Conservation (phyloP, 1,284 basidiomycete genomes). For the Irpex lacteus region DNA sequence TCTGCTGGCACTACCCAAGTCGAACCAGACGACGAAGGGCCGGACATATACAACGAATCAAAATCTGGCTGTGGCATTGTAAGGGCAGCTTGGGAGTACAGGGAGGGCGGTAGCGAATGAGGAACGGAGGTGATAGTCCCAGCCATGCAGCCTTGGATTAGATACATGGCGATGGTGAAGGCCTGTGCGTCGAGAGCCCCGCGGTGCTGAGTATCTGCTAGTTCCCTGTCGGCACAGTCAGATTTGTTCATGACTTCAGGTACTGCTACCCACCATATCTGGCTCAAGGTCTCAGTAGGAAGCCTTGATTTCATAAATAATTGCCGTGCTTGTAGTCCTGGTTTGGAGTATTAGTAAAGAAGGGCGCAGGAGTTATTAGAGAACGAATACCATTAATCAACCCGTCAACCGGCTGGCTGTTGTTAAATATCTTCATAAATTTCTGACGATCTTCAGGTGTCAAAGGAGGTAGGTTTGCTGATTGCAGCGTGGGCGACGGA, state of each 20-base stretch:
- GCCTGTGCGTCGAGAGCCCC: conserved; percentile 88
- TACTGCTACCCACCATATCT: conserved; percentile 76
- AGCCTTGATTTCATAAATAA: conserved; percentile 93
- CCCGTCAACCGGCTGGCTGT: conserved; percentile 69
- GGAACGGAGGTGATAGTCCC: conserved; percentile 76
- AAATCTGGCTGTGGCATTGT: not conserved
- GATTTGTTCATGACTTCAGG: not conserved
- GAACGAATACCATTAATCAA: conserved; percentile 64
- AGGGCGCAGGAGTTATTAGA: not conserved
- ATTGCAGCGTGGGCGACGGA: not conserved
- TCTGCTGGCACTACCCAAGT: conserved; percentile 21
- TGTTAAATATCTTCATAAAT: conserved; percentile 77
- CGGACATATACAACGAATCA: conserved; percentile 1
- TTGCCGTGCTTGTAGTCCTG: conserved; percentile 85
- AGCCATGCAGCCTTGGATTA: conserved; percentile 91
- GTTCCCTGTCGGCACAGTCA: conserved; percentile 54
- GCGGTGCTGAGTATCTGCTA: conserved; percentile 92
- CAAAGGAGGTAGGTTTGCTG: conserved; percentile 47
- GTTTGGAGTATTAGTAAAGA: not conserved
- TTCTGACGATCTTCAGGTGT: conserved; percentile 78
- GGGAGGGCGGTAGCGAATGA: conserved; percentile 70
- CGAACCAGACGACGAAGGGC: not conserved
- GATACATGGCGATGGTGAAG: conserved; percentile 95
- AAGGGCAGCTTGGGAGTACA: conserved; percentile 79
- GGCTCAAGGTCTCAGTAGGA: conserved; percentile 80